A percentile compares a stretch with the other conserved stretches of the same genome.
Evolutionary conservation across 306 rosid genomes (phyloP).

Genomic region (Cucurbita ficifolia): DNA sequence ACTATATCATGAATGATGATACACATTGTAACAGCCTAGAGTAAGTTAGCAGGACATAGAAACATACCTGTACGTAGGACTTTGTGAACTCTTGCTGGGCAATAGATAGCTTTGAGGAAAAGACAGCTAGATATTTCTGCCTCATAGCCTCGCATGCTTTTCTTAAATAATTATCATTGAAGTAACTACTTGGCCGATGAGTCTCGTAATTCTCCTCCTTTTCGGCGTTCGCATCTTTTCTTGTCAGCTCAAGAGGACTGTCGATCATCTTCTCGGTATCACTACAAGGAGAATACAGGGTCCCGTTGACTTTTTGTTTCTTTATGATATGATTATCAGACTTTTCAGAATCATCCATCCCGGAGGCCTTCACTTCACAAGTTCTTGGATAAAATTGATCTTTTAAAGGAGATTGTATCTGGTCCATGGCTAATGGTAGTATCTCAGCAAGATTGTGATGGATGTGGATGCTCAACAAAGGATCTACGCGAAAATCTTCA

Average conservation of each 20-base stretch:
- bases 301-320: conserved; percentile 45
- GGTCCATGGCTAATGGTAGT: conserved; percentile 35
- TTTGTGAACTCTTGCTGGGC: conserved; percentile 67
- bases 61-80: conserved; percentile 46
- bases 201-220: conserved; percentile 16
- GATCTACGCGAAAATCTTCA: conserved; percentile 86
- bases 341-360: conserved; percentile 26
- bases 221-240: conserved; percentile 16
- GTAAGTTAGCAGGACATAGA: conserved; percentile 8
- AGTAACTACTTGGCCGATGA: conserved; percentile 17
- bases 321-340: conserved; percentile 32
- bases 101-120: conserved; percentile 48
- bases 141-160: conserved; percentile 46
- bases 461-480: conserved; percentile 69
- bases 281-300: conserved; percentile 18
- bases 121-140: conserved; percentile 60
- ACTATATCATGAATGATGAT: neutral
- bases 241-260: conserved; percentile 14
- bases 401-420: conserved; percentile 18
- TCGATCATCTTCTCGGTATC: conserved; percentile 22
- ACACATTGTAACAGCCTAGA: neutral
- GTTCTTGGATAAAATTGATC: conserved; percentile 19
- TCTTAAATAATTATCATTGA: conserved; percentile 21
- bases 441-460: conserved; percentile 82
- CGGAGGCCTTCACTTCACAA: conserved; percentile 16